Evolutionary conservation across 495 filamentous ascomycete genomes (phyloP).

Genomic region (Massariosphaeria phaeospora): DNA sequence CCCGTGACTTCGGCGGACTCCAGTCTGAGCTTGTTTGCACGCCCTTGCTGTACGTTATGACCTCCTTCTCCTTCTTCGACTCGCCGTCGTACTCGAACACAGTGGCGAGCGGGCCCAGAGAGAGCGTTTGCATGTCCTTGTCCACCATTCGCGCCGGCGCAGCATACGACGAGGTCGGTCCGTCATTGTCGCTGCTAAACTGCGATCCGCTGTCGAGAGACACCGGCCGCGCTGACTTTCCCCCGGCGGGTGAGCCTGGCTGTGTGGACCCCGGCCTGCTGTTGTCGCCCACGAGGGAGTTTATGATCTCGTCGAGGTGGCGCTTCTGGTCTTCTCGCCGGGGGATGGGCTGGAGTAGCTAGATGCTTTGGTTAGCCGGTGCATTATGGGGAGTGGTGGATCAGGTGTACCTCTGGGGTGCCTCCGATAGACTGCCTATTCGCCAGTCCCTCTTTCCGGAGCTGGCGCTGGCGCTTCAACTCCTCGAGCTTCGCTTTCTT

Average conservation of each 20-base stretch:
- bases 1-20: conserved; percentile 34
- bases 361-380: conserved; percentile 44
- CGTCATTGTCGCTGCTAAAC: conserved; percentile 48
- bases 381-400: neutral
- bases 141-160: conserved; percentile 14
- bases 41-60: conserved; percentile 90
- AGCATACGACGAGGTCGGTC: neutral
- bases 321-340: conserved; percentile 64
- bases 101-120: conserved; percentile 61
- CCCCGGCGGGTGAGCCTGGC: conserved; percentile 53
- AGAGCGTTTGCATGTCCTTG: conserved; percentile 56
- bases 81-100: conserved; percentile 65
- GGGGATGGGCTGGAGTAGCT: conserved; percentile 66
- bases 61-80: conserved; percentile 60
- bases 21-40: conserved; percentile 70
- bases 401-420: conserved; percentile 31
- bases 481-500: conserved; percentile 94
- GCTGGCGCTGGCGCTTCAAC: conserved; percentile 84
- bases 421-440: conserved; percentile 60
- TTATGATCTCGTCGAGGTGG: conserved; percentile 80
- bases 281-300: conserved; percentile 64
- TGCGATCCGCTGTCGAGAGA: conserved; percentile 74
- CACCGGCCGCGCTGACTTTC: conserved; percentile 71
- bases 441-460: conserved; percentile 65
- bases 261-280: conserved; percentile 67